These are phyloP conservation scores for Rhododendron ferrugineum DNA, from an alignment of 148 eudicot species.

Conservation along the genomic window DNA sequence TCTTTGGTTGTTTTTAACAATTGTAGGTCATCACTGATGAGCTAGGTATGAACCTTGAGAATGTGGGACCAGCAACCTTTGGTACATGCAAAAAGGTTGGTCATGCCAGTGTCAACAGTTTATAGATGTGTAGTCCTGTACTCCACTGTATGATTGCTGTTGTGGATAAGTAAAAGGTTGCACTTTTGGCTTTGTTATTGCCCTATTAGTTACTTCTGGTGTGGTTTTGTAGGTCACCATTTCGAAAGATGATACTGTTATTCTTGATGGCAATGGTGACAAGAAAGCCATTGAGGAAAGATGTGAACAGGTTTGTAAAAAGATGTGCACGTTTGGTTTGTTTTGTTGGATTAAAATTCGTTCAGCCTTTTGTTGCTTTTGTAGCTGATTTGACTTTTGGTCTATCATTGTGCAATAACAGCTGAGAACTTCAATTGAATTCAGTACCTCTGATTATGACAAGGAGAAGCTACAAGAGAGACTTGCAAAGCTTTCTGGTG, in stretches of 20 bases:
- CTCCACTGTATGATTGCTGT: neutral
- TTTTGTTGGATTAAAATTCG: neutral
- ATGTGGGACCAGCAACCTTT: conserved; percentile 54
- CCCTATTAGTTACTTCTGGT: neutral
- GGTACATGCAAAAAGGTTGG: conserved; percentile 79
- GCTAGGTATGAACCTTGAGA: conserved; percentile 79
- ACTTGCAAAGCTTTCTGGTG: conserved; percentile 91
- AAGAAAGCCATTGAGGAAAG: conserved; percentile 79
- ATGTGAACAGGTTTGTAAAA: conserved; percentile 62
- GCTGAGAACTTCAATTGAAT: conserved; percentile 64
- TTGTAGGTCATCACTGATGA: conserved; percentile 75
- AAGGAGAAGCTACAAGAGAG: conserved; percentile 91
- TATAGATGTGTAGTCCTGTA: neutral
- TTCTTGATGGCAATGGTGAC: conserved; percentile 90
- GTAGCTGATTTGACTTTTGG: conserved; percentile 5
- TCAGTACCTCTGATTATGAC: conserved; percentile 85
- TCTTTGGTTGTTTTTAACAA: neutral
- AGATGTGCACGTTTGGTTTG: neutral
- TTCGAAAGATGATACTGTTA: conserved; percentile 84
- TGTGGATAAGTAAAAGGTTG: neutral
- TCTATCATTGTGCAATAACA: conserved; percentile 22
- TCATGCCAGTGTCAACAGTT: neutral
- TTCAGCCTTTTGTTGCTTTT: neutral
- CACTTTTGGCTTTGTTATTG: neutral
- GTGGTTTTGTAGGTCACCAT: conserved; percentile 50